Evolutionary conservation across 305 asterid genomes (phyloP).

Genomic region (Fraxinus xanthoxyloides): DNA sequence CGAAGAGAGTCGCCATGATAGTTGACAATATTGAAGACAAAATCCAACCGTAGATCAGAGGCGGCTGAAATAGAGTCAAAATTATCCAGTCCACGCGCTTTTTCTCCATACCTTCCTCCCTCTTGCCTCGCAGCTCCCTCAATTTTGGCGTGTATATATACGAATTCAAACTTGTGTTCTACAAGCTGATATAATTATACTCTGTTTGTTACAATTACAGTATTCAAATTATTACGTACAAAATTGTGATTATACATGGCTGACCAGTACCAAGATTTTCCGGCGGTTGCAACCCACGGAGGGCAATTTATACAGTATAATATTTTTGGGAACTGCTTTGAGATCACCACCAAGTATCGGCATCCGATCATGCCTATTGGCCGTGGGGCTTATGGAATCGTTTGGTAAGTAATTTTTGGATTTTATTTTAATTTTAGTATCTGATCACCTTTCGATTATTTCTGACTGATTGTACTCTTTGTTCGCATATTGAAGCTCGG

Average conservation of each 20-base stretch:
- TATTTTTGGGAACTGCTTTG: too few relatives aligned
- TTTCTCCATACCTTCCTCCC: neutral
- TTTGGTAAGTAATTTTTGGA: slow-evolving; percentile 44
- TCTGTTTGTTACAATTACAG: neutral
- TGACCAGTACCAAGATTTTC: slow-evolving; percentile 61
- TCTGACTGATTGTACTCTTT: neutral
- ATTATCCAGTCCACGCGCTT: neutral
- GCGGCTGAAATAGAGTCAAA: neutral
- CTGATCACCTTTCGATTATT: neutral
- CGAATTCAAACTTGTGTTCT: neutral
- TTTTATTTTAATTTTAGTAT: neutral
- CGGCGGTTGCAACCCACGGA: slow-evolving; percentile 60
- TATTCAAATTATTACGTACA: neutral
- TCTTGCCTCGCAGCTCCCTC: neutral
- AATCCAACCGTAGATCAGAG: neutral
- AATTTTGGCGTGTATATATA: neutral
- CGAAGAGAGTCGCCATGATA: neutral
- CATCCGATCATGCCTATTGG: slow-evolving; percentile 83
- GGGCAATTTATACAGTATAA: too few relatives aligned
- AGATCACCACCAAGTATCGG: slow-evolving; percentile 44
- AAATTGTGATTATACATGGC: slow-evolving; percentile 33
- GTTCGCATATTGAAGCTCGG: slow-evolving; percentile 49
- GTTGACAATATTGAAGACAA: neutral
- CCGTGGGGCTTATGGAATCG: slow-evolving; percentile 91
- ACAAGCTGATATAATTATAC: neutral